A percentile compares a stretch with the other conserved stretches of the same genome.
These are phyloP conservation scores for Incumbomyces lentus DNA, from an alignment of 2,329 filamentous ascomycete genomes.

Conservation along the genomic window DNA sequence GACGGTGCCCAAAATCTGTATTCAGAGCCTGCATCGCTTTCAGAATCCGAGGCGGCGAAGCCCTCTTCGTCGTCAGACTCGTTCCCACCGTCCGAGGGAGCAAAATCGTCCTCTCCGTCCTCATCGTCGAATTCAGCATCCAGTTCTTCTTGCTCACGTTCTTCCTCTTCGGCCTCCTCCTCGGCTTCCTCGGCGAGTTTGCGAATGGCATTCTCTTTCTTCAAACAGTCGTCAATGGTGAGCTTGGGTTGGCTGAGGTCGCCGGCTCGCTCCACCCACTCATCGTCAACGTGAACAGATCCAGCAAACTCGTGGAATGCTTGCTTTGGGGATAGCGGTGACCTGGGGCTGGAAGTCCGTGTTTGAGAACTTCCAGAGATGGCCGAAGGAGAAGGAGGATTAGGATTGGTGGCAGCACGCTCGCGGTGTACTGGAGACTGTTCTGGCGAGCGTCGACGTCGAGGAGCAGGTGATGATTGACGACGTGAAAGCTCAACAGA, in stretches of 20 bases:
- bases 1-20: constrained; percentile 54
- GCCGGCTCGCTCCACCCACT: constrained; percentile 72
- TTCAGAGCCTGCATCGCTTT: constrained; percentile 54
- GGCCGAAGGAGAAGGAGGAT: background rate
- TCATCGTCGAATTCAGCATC: constrained; percentile 41
- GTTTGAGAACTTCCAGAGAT: background rate
- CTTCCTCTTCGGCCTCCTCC: constrained; percentile 70
- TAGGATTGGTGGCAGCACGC: constrained; percentile 11
- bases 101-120: constrained; percentile 56
- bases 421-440: constrained; percentile 17
- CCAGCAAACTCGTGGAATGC: constrained; percentile 86
- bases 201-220: constrained; percentile 81
- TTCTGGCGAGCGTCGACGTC: constrained; percentile 19
- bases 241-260: constrained; percentile 56
- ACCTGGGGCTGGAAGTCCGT: constrained; percentile 11
- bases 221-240: constrained; percentile 79
- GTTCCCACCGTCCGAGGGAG: constrained; percentile 54
- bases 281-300: constrained; percentile 69
- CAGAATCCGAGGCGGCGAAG: constrained; percentile 59
- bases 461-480: constrained; percentile 32
- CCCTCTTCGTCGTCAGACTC: constrained; percentile 70
- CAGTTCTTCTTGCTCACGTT: constrained; percentile 47
- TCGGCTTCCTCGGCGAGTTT: constrained; percentile 81
- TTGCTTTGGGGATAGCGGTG: constrained; percentile 9
- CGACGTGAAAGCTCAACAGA: constrained; percentile 21